Conservation (phyloP, 2,329 filamentous ascomycete genomes). For the Colletotrichum liriopes region DNA sequence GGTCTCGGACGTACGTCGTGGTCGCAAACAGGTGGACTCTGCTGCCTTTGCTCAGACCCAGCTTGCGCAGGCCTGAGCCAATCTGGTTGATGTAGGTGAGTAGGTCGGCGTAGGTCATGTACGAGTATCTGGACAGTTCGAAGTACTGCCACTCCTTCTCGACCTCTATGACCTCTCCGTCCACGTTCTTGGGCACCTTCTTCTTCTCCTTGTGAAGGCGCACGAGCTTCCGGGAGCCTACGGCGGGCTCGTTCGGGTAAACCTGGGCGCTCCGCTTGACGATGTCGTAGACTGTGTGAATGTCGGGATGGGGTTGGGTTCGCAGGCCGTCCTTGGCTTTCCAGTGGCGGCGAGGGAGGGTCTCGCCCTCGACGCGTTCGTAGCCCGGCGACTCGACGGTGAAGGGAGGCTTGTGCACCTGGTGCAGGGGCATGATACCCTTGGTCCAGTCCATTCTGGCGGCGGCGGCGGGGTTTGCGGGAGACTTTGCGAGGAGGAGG, state of each 20-base stretch:
- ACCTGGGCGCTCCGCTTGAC: constrained; percentile 77
- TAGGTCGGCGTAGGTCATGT: constrained; percentile 85
- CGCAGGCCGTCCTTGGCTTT: constrained; percentile 80
- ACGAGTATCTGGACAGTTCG: constrained; percentile 84
- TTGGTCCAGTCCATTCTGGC: constrained; percentile 56
- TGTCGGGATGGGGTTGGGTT: constrained; percentile 75
- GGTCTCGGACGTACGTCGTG: constrained; percentile 73
- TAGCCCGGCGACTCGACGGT: constrained; percentile 80
- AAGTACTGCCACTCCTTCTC: constrained; percentile 95
- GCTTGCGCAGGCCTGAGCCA: constrained; percentile 80
- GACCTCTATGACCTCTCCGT: constrained; percentile 83
- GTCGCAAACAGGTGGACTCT: constrained; percentile 84
- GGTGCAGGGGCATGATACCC: constrained; percentile 67
- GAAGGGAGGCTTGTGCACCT: constrained; percentile 80
- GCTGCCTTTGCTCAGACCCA: constrained; percentile 60
- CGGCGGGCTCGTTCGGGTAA: constrained; percentile 75
- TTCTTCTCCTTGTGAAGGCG: constrained; percentile 87
- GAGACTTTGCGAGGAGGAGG: constrained; percentile 2
- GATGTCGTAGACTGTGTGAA: constrained; percentile 85
- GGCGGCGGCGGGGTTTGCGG: not conserved
- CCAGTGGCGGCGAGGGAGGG: constrained; percentile 83
- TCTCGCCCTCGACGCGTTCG: constrained; percentile 83
- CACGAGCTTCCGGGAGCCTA: constrained; percentile 82
- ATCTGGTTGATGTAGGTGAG: constrained; percentile 78
- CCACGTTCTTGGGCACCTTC: constrained; percentile 90